A percentile compares a stretch with the other conserved stretches of the same genome.
Conservation (phyloP, 1,139 yeast species). For the Magnusiomyces fungicola region DNA sequence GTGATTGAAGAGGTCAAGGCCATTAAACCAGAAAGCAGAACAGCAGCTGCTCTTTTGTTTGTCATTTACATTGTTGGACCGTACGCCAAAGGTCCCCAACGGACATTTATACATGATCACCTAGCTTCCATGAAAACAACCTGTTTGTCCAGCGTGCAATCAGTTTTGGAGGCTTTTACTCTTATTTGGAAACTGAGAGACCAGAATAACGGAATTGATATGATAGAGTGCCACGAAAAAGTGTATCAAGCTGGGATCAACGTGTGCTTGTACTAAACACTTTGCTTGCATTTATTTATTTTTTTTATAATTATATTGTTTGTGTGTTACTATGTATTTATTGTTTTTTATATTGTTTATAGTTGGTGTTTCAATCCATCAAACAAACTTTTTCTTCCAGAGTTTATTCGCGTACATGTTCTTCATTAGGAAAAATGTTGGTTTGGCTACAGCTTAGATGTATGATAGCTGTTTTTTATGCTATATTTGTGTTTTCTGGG, state of each 20-base stretch:
- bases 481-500: no score
- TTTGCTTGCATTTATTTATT: no score
- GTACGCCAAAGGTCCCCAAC: conserved; percentile 12
- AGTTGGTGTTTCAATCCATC: no score
- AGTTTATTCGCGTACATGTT: no score
- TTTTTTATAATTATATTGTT: no score
- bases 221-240: conserved; percentile 10
- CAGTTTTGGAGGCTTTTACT: conserved; percentile 10
- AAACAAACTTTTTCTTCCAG: no score
- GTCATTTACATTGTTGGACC: conserved; percentile 15
- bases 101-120: conserved; percentile 9
- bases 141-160: conserved; percentile 15
- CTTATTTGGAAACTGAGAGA: conserved; percentile 14
- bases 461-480: no score
- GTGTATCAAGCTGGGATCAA: conserved; percentile 11
- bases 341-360: no score
- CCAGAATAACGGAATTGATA: neutral
- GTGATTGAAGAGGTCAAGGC: conserved; percentile 12
- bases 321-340: no score
- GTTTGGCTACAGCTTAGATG: no score
- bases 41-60: conserved; percentile 15
- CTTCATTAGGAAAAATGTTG: no score
- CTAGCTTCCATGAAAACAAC: conserved; percentile 12
- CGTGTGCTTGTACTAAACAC: conserved; percentile 11
- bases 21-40: conserved; percentile 13